Evolutionary conservation across 805 yeast species (phyloP), one percentile per base, ranked within the genome.

Genomic region (Saccharomycopsis vini): DNA sequence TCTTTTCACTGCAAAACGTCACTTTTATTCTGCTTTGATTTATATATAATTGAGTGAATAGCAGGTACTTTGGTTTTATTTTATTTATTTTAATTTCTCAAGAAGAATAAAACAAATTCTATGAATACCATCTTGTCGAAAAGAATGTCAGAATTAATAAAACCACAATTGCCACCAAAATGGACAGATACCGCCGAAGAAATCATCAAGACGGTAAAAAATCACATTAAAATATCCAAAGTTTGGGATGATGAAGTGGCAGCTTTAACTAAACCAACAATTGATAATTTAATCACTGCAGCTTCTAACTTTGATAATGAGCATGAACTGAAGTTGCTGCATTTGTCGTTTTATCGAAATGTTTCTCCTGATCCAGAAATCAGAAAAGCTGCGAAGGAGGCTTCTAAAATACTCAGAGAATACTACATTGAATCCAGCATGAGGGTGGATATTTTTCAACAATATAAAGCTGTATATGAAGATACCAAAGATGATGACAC

Each of bases 281-380:
- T 81, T 45, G 81, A 75, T 2, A 68, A 64, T 42, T 74, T 77
- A 10, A 67, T 84, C 44, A 59, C 63, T 41, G 79, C 81, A n/a
- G 66, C 62, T 45, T 74, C 77, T 20, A 57, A 65, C 26, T 59
- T 67, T 40, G 76, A 73, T 47, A 76, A 81, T 55, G 62, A 60
- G 21, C 64, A 68, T 33, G 59, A 66, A 5, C 68, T 68, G 3
- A 39, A 68, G 5, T 63, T 64, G 21, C 70, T 69, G 52, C 79
- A 70, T 52, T 59, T 82, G 53, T 64, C 78, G n/a, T 86, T 85
- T 58, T 79, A 77, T 55, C 85, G 78, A 58, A 78, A 79, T 51
- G 89, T 85, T 12, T 79, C 89, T 3, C 54, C 76, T 15, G 44
- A 44, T 30, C 2, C 39, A 68, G 71, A 50, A 73, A 20, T 38